Conservation (phyloP, 495 filamentous ascomycete genomes). For the Penicillium malachiteum region DNA sequence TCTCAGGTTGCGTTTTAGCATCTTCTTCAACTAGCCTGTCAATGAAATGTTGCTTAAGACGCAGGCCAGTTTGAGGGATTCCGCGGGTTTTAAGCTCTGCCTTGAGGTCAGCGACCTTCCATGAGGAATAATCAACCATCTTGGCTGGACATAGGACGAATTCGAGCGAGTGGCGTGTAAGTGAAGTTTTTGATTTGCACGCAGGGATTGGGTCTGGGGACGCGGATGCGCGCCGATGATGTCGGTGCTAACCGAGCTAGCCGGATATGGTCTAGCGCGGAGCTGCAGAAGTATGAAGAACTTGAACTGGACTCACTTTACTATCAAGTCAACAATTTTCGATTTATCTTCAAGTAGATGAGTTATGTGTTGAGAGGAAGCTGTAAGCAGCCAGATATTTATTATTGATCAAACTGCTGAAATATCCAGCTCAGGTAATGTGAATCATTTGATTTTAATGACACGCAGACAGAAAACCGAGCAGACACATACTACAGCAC, state of each 20-base stretch:
- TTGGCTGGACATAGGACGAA: conserved; percentile 11
- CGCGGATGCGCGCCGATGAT: conserved; percentile 35
- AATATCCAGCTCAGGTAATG: no score
- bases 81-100: conserved; percentile 52
- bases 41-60: conserved; percentile 50
- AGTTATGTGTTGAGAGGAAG: no score
- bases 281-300: background rate
- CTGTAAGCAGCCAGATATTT: no score
- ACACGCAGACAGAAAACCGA: no score
- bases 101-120: conserved; percentile 55
- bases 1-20: conserved; percentile 22
- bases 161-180: background rate
- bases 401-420: no score
- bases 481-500: no score
- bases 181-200: background rate
- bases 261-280: conserved; percentile 13
- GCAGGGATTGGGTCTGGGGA: conserved; percentile 24
- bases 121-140: conserved; percentile 53
- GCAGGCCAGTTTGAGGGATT: conserved; percentile 50
- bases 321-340: no score
- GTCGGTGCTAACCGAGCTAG: conserved; percentile 20
- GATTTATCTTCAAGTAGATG: no score
- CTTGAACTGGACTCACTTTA: background rate
- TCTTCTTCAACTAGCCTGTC: conserved; percentile 49
- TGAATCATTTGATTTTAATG: no score